Evolutionary conservation across 768 basidiomycete species (phyloP), one percentile per base, ranked within the genome.

Genomic region (Psilocybe subaeruginosa): DNA sequence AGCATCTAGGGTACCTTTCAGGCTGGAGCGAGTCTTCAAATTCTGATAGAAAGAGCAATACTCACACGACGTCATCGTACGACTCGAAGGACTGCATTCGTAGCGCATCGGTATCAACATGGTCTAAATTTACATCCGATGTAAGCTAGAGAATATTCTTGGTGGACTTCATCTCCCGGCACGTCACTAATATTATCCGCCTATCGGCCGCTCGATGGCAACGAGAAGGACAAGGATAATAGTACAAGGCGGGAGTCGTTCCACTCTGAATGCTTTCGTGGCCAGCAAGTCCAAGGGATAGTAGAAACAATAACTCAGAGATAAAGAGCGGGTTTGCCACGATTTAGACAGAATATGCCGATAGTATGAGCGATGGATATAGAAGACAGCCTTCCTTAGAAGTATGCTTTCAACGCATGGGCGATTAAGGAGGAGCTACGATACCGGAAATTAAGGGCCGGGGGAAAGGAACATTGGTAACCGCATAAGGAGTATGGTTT

Each of bases 401-500:
- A 8, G 41, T 11, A 43, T 2, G 41, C 6, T 43, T n/a, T n/a
- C n/a, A n/a, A 43, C 4, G 11, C 3, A 43, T 4, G 14, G 14
- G 41, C 11, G 2, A 5, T 43, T 12, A 43, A 43, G 9, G 14
- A 11, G 41, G 37, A 43, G 41, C 6, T 19, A 33, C n/a, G 7
- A n/a, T 2, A 35, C 16, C 33, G 33, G 51, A 53, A 53, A 53
- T 53, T 16, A 53, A 53, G 51, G 51, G 19, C 51, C 51, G 51
- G 7, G 16, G n/a, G 51, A 17, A 33, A 37, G 17, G 33, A 33
- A 53, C 31, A 37, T 7, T 39, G 33, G 23, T 65, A 63, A 49
- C 64, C 64, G 60, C 61, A 63, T 63, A 56, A 54, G 62, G 64
- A 12, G 50, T 8, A 37, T 58, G 62, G 66, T 68, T 68, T 59